Conservation (phyloP, 306 rosid species). For the Datisca glomerata region DNA sequence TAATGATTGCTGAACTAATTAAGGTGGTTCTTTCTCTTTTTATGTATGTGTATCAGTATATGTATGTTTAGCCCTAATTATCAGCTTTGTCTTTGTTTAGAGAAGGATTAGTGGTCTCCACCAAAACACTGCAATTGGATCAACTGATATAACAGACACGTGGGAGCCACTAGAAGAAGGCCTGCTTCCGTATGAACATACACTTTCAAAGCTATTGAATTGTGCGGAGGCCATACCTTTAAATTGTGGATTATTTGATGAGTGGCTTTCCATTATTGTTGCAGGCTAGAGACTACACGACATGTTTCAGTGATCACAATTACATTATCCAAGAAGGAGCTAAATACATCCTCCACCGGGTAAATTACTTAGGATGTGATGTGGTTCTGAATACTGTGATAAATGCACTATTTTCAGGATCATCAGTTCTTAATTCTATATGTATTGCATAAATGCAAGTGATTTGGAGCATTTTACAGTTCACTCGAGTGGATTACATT, state of each 20-base stretch:
- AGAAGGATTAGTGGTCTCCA: slow-evolving; percentile 80
- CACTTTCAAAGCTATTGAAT: not conserved
- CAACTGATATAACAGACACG: slow-evolving; percentile 70
- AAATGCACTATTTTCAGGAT: too few relatives aligned
- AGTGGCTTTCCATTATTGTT: slow-evolving; percentile 14
- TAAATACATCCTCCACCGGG: slow-evolving; percentile 67
- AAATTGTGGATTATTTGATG: slow-evolving; percentile 1
- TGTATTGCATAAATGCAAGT: too few relatives aligned
- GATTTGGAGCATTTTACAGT: too few relatives aligned
- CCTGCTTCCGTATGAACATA: slow-evolving; percentile 61
- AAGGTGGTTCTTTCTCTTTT: slow-evolving; percentile 30
- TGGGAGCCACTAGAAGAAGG: slow-evolving; percentile 98
- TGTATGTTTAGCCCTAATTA: not conserved
- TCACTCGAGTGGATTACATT: too few relatives aligned
- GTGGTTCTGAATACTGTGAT: not conserved
- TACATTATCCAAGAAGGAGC: slow-evolving; percentile 56
- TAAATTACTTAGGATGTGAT: slow-evolving; percentile 18
- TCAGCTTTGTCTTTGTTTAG: slow-evolving; percentile 30
- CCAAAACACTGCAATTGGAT: slow-evolving; percentile 63
- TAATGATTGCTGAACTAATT: slow-evolving; percentile 73
- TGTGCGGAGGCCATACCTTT: slow-evolving; percentile 1
- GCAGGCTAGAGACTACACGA: slow-evolving; percentile 78
- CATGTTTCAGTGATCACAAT: slow-evolving; percentile 87
- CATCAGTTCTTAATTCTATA: too few relatives aligned
- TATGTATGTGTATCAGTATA: not conserved